A percentile compares a stretch with the other conserved stretches of the same genome.
phyloP scores from a whole-genome alignment of 306 rosid genomes.

The Cicer arietinum region DNA sequence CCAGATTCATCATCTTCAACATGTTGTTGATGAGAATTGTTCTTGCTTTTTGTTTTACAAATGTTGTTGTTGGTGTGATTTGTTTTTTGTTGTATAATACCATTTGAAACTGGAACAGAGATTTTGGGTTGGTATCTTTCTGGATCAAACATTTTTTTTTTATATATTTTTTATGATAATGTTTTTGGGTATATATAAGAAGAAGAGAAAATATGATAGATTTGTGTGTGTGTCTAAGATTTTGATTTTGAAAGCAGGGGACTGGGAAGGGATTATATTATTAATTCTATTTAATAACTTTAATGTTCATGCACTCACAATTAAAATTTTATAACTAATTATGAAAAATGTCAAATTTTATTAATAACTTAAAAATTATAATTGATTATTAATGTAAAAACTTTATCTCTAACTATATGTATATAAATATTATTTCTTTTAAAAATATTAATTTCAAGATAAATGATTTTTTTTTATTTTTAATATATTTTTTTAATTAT shows the following conservation, averaged over 20 bases:
- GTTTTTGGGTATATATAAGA: constrained; percentile 10
- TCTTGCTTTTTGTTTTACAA: constrained; percentile 2
- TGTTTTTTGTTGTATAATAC: not conserved
- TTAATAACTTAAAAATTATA: too few relatives aligned
- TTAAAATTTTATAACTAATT: too few relatives aligned
- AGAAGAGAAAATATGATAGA: not conserved
- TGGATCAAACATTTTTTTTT: constrained; percentile 48
- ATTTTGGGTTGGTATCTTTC: constrained; percentile 46
- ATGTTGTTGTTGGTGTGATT: not conserved
- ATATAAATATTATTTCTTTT: too few relatives aligned
- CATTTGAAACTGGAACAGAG: constrained; percentile 47
- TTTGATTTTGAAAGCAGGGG: constrained; percentile 41
- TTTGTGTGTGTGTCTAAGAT: not conserved
- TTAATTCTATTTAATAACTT: not conserved
- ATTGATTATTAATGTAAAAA: too few relatives aligned
- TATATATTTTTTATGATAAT: not conserved
- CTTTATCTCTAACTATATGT: too few relatives aligned
- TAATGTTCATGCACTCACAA: too few relatives aligned
- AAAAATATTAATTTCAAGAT: too few relatives aligned
- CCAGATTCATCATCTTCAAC: constrained; percentile 49
- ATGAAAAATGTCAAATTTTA: too few relatives aligned
- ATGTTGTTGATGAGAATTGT: constrained; percentile 10
- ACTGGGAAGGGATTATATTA: constrained; percentile 28
- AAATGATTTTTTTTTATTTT: too few relatives aligned
- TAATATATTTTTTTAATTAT: too few relatives aligned